These are phyloP conservation scores for Skeletonema tropicum DNA, from an alignment of 108 stramenopile species.

Conservation along the genomic window DNA sequence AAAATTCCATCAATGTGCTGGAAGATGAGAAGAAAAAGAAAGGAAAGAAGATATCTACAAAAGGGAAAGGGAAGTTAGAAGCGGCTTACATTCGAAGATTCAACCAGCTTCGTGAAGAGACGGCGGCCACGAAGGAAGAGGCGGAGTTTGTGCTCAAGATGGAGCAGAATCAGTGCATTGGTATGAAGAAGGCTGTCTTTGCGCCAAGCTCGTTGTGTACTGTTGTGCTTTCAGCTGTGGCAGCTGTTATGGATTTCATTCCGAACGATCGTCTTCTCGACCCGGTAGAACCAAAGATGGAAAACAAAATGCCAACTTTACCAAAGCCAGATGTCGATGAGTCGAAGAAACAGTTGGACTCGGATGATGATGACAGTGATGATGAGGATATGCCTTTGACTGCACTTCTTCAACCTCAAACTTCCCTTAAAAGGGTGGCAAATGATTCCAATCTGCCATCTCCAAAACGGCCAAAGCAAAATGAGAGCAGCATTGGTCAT, in stretches of 20 bases:
- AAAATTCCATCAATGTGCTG: conserved; percentile 27
- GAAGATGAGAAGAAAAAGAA: conserved; percentile 3
- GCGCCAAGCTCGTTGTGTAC: conserved; percentile 66
- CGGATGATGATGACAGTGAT: conserved; percentile 39
- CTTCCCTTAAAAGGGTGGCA: conserved; percentile 20
- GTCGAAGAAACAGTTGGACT: conserved; percentile 4
- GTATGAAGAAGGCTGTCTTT: conserved; percentile 64
- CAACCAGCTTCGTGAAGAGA: conserved; percentile 51
- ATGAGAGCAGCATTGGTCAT: conserved; percentile 1
- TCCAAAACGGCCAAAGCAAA: conserved; percentile 33
- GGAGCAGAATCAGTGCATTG: conserved; percentile 70
- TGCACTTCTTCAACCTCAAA: conserved; percentile 15
- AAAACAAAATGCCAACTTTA: not conserved
- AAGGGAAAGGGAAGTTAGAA: conserved; percentile 61
- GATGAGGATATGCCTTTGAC: conserved; percentile 58
- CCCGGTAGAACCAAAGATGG: not conserved
- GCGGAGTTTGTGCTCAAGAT: conserved; percentile 74
- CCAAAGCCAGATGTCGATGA: not conserved
- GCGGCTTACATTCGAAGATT: conserved; percentile 70
- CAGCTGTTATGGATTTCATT: conserved; percentile 36
- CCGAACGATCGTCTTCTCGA: conserved; percentile 31
- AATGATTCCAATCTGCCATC: not conserved
- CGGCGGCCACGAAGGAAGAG: conserved; percentile 55
- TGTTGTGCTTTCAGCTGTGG: conserved; percentile 71
- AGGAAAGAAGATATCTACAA: conserved; percentile 10